Evolutionary conservation across 768 basidiomycete genomes (phyloP).

Genomic region (Amanita exitialis): DNA sequence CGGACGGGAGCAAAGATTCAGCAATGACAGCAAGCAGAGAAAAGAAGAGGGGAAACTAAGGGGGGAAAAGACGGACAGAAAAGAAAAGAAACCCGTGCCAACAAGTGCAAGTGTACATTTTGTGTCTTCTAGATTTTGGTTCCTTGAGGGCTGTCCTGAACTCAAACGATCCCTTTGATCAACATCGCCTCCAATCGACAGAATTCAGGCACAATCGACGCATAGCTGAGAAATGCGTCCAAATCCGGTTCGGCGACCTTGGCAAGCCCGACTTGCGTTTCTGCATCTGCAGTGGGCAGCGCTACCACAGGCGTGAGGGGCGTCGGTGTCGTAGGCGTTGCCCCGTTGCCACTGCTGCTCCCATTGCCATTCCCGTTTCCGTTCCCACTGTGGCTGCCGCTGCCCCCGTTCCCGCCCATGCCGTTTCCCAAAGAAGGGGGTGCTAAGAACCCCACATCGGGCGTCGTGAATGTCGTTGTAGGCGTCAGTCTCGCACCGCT

Average conservation of each 20-base stretch:
- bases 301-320: slow-evolving; percentile 64
- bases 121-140: not conserved
- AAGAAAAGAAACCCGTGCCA: not conserved
- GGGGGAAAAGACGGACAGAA: not conserved
- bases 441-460: slow-evolving; percentile 35
- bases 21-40: not conserved
- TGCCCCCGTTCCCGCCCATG: slow-evolving; percentile 15
- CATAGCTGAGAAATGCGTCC: slow-evolving; percentile 81
- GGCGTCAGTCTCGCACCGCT: slow-evolving; percentile 18
- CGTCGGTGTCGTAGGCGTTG: slow-evolving; percentile 40
- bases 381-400: slow-evolving; percentile 6
- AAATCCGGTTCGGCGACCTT: slow-evolving; percentile 80
- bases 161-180: slow-evolving; percentile 47
- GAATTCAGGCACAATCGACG: slow-evolving; percentile 78
- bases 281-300: slow-evolving; percentile 60
- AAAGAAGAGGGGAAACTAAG: not conserved
- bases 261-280: slow-evolving; percentile 65
- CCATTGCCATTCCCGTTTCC: slow-evolving; percentile 20
- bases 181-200: slow-evolving; percentile 72
- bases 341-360: slow-evolving; percentile 13
- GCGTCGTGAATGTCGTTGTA: slow-evolving; percentile 51
- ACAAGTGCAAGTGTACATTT: not conserved
- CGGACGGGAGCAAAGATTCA: not conserved
- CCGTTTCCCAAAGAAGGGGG: slow-evolving; percentile 9
- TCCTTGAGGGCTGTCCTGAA: too few relatives aligned